phyloP scores from a whole-genome alignment of 441 rosid species.

The Raphanus hybrid region DNA sequence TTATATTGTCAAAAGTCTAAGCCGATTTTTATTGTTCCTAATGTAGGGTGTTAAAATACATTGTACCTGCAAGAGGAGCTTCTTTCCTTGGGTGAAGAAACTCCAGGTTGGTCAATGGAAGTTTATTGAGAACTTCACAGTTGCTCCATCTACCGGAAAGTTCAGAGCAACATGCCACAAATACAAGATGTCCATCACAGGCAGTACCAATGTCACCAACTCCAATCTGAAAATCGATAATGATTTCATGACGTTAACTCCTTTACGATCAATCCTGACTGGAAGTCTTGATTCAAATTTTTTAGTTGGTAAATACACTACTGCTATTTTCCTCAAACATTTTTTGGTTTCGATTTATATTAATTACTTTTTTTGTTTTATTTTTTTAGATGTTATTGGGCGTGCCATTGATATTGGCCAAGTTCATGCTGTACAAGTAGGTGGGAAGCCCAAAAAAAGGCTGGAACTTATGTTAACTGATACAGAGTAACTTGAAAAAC shows the following conservation, averaged over 20 bases:
- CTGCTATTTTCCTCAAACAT: no score
- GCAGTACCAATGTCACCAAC: neutral
- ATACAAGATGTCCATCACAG: neutral
- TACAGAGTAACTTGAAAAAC: neutral
- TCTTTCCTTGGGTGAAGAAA: neutral
- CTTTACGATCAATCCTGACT: neutral
- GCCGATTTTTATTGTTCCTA: no score
- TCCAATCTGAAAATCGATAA: neutral
- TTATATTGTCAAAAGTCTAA: no score
- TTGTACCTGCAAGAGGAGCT: neutral
- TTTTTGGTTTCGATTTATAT: no score
- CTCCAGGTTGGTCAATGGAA: neutral
- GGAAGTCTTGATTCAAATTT: neutral
- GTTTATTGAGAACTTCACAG: neutral
- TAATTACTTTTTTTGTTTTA: no score
- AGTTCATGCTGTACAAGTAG: neutral
- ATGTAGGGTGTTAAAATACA: neutral
- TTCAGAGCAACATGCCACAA: neutral
- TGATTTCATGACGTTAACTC: neutral
- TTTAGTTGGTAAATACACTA: neutral
- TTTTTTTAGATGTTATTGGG: neutral
- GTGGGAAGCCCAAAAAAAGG: neutral
- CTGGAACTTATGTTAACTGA: neutral
- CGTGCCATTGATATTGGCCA: neutral
- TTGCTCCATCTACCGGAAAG: neutral